Evolutionary conservation across 306 rosid species (phyloP).

Genomic region (Prunus campanulata): DNA sequence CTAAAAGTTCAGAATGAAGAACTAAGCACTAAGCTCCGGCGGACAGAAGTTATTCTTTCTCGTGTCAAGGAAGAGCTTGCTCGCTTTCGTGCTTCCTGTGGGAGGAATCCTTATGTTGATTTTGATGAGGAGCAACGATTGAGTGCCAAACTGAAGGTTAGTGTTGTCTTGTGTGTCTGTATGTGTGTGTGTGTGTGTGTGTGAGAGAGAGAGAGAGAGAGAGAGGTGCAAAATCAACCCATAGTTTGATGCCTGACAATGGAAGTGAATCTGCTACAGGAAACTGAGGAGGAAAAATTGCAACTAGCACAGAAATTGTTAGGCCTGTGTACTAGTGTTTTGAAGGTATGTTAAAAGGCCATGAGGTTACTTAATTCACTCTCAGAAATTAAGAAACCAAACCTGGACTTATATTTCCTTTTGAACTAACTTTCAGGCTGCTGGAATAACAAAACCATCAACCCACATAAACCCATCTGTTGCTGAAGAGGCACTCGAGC

Average conservation of each 20-base stretch:
- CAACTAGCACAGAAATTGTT: constrained; percentile 73
- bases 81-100: constrained; percentile 52
- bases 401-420: not conserved
- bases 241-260: constrained; percentile 16
- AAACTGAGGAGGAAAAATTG: constrained; percentile 75
- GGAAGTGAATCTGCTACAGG: constrained; percentile 46
- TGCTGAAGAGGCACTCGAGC: constrained; percentile 76
- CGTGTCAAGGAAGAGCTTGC: constrained; percentile 73
- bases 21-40: constrained; percentile 58
- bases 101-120: constrained; percentile 42
- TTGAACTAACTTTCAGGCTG: constrained; percentile 49
- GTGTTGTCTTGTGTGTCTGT: constrained; percentile 9
- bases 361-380: not conserved
- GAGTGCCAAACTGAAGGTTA: constrained; percentile 66
- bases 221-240: not conserved
- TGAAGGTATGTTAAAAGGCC: constrained; percentile 47
- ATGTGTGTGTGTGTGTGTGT: not conserved
- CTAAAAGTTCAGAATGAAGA: constrained; percentile 71
- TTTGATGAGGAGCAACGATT: constrained; percentile 78
- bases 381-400: constrained; percentile 14
- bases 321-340: constrained; percentile 59
- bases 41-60: constrained; percentile 47
- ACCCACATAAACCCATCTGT: constrained; percentile 51
- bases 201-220: not conserved
- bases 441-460: constrained; percentile 66